Percentiles rank a stretch among this genome's conserved stretches.
phyloP scores from a whole-genome alignment of 768 basidiomycete genomes.

The Hypholoma fasciculare region DNA sequence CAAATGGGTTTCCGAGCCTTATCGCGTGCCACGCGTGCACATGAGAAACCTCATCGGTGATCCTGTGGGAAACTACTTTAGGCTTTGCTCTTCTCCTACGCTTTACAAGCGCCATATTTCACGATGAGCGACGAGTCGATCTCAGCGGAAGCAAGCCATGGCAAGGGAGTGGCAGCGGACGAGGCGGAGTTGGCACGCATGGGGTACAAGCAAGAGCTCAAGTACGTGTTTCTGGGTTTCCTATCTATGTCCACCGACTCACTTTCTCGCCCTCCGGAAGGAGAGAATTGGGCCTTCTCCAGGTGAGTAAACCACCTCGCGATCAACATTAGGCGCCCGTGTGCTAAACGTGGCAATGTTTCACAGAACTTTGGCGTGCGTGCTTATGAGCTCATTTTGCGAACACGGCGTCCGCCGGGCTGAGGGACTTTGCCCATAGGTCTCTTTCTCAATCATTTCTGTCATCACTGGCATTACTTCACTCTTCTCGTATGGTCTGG shows the following conservation, averaged over 20 bases:
- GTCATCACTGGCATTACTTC: constrained; percentile 74
- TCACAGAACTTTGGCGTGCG: constrained; percentile 64
- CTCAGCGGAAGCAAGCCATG: neutral
- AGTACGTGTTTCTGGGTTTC: constrained; percentile 33
- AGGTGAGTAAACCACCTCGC: constrained; percentile 37
- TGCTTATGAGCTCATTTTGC: constrained; percentile 9
- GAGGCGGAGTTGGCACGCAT: constrained; percentile 66
- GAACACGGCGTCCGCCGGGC: neutral
- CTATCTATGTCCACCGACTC: neutral
- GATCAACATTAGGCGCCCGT: constrained; percentile 5
- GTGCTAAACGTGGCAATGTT: constrained; percentile 3
- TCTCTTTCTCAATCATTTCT: constrained; percentile 76
- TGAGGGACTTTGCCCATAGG: constrained; percentile 25
- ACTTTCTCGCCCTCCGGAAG: constrained; percentile 27
- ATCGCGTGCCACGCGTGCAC: neutral
- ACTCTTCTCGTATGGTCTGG: constrained; percentile 67
- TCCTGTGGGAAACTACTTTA: neutral
- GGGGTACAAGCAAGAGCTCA: constrained; percentile 74
- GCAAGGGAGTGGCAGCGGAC: constrained; percentile 38
- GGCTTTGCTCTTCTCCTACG: too few species aligned
- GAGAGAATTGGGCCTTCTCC: constrained; percentile 62
- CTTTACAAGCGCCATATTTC: neutral
- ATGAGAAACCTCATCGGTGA: neutral
- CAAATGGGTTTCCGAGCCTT: neutral
- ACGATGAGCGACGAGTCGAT: constrained; percentile 14